Conservation (phyloP, 2,329 filamentous ascomycete genomes). For the Mollisiaceae sp. region DNA sequence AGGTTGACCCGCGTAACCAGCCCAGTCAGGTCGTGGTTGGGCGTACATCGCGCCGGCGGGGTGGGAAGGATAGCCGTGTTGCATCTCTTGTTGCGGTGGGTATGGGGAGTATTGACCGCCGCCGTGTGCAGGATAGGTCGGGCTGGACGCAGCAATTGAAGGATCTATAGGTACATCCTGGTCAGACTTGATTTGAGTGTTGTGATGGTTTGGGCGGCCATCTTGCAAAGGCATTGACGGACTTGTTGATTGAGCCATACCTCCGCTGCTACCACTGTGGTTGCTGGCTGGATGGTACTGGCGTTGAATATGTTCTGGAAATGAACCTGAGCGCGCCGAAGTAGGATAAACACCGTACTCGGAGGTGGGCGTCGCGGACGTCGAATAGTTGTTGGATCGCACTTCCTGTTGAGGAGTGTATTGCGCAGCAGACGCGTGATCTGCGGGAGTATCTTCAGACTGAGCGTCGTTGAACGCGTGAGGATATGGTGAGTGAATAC, state of each 20-base stretch:
- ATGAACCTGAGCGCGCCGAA: constrained; percentile 79
- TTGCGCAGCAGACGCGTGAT: constrained; percentile 91
- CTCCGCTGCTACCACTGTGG: constrained; percentile 75
- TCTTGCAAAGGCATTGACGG: constrained; percentile 89
- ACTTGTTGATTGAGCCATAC: constrained; percentile 99
- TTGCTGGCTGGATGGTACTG: constrained; percentile 80
- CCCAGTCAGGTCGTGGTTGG: constrained; percentile 78
- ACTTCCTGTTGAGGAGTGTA: constrained; percentile 84
- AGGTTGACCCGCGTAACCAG: constrained; percentile 62
- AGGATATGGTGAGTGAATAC: constrained; percentile 78
- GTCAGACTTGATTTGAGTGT: constrained; percentile 88
- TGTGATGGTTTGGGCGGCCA: constrained; percentile 77
- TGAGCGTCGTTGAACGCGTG: constrained; percentile 69
- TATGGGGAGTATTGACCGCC: constrained; percentile 82
- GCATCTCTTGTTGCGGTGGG: constrained; percentile 83
- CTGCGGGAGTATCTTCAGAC: constrained; percentile 86
- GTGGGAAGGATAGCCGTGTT: constrained; percentile 73
- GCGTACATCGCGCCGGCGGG: constrained; percentile 65
- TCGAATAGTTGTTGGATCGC: constrained; percentile 59
- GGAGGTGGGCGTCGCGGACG: constrained; percentile 82
- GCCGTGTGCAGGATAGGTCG: constrained; percentile 74
- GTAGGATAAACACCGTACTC: constrained; percentile 83
- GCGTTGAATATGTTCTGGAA: constrained; percentile 86
- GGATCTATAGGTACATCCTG: constrained; percentile 98
- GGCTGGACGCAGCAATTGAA: constrained; percentile 91